Base-by-base conservation (phyloP, 306 rosid species). In the Dalbergia oliveri region DNA sequence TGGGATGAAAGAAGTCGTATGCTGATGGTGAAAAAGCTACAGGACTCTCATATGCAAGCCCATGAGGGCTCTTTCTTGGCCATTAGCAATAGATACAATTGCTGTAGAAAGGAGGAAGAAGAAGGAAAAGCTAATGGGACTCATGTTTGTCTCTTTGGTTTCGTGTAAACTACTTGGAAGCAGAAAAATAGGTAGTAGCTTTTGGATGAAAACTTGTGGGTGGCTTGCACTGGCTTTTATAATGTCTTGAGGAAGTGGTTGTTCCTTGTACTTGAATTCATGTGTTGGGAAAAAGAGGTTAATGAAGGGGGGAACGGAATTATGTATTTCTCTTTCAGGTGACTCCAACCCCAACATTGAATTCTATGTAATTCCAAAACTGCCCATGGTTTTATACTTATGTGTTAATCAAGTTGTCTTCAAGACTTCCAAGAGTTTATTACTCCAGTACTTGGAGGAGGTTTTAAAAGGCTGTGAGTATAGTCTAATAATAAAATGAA, bases 1-100 rank as follows among this genome's bases (percentile, higher is more conserved):
- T 86, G 63, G 98, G 94, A 75, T 94, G 92, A 75, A 94, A 94
- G 85, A 94, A 94, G 62, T 91, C 86, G 33, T 92, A 94, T 8
- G 97, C 94, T 49, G 90, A 84, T 9, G 98, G 97, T 9, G 98
- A 72, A 80, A 94, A 78, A 4, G 87, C 91, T 10, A 69, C 61
- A 2, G 98, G 92, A 77, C 58, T 80, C 83, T 88, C 92, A 4
- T 83, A 69, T 57, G 72, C 88, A 59, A 94, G 80, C 6, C 97
- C 98, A 49, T 94, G 96, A 11, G 97, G 4, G 97, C 85, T 89
- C 96, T 90, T 43, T 89, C 94, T 69, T 88, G 93, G 68, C 86
- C 88, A 63, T 2, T 75, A 37, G 87, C 81, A 13, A 81, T 64
- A 66, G 82, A 75, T 66, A 89, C 78, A 69, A 86, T 49, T 23